Evolutionary conservation across 441 rosid genomes (phyloP).

Genomic region (Populus hybrid): DNA sequence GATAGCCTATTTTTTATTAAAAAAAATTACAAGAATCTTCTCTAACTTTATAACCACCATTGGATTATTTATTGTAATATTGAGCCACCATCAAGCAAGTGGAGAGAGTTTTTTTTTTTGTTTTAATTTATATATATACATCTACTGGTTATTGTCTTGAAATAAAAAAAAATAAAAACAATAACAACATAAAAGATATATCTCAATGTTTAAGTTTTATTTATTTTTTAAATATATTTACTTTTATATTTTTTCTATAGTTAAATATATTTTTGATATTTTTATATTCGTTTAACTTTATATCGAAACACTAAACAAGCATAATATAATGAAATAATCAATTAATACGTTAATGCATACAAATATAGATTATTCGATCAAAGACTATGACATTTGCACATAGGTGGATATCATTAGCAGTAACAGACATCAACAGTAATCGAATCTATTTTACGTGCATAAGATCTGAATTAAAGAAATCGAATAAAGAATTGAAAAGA

Average conservation of each 20-base stretch:
- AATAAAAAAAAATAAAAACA: too few relatives aligned
- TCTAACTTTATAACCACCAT: neutral
- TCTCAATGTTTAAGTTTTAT: too few relatives aligned
- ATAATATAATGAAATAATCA: neutral
- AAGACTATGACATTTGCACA: conserved; percentile 14
- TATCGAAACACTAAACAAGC: too few relatives aligned
- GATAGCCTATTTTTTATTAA: neutral
- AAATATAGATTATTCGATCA: neutral
- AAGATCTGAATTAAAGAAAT: neutral
- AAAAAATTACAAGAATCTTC: conserved; percentile 15
- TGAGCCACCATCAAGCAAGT: conserved; percentile 21
- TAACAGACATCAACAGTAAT: neutral
- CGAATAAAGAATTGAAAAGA: neutral
- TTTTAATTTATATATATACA: neutral
- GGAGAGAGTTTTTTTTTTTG: neutral
- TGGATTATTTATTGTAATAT: conserved; percentile 8
- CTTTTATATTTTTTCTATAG: too few relatives aligned
- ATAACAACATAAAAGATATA: too few relatives aligned
- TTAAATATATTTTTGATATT: too few relatives aligned
- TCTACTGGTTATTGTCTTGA: accelerated
- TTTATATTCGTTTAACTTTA: too few relatives aligned
- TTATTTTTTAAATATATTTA: too few relatives aligned
- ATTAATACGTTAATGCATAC: neutral
- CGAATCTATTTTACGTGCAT: neutral
- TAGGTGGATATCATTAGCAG: conserved; percentile 19